These are phyloP conservation scores for Lithocarpus polystachyus DNA, from an alignment of 306 rosid species.

Conservation along the genomic window DNA sequence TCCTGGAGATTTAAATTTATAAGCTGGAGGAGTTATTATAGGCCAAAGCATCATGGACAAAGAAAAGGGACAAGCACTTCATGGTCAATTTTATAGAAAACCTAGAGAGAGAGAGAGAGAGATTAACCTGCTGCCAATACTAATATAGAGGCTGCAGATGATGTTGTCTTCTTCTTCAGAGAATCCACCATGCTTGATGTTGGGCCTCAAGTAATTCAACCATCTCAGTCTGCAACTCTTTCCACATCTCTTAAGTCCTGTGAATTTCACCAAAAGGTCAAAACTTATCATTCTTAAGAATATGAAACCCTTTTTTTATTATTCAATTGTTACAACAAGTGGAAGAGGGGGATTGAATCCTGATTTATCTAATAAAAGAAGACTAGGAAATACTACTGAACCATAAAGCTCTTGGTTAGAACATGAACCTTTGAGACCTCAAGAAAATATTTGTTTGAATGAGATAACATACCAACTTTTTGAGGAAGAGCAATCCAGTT, in stretches of 20 bases:
- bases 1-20: background rate
- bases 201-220: slow-evolving; percentile 94
- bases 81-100: slow-evolving; percentile 24
- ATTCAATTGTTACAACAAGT: no score
- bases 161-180: slow-evolving; percentile 98
- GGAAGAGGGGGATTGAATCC: no score
- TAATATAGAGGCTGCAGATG: slow-evolving; percentile 91
- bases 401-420: no score
- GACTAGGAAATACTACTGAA: no score
- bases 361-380: no score
- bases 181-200: slow-evolving; percentile 97
- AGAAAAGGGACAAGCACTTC: slow-evolving; percentile 52
- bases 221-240: slow-evolving; percentile 95
- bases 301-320: no score
- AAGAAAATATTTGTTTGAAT: background rate
- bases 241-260: slow-evolving; percentile 99
- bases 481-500: slow-evolving; percentile 99
- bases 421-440: background rate
- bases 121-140: slow-evolving; percentile 96
- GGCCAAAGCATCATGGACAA: slow-evolving; percentile 26
- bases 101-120: slow-evolving; percentile 10
- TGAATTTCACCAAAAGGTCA: background rate
- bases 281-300: background rate
- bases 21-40: background rate
- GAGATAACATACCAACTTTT: slow-evolving; percentile 61